Conservation (phyloP, 257 asterid genomes). For the Jacaranda mimosifolia region DNA sequence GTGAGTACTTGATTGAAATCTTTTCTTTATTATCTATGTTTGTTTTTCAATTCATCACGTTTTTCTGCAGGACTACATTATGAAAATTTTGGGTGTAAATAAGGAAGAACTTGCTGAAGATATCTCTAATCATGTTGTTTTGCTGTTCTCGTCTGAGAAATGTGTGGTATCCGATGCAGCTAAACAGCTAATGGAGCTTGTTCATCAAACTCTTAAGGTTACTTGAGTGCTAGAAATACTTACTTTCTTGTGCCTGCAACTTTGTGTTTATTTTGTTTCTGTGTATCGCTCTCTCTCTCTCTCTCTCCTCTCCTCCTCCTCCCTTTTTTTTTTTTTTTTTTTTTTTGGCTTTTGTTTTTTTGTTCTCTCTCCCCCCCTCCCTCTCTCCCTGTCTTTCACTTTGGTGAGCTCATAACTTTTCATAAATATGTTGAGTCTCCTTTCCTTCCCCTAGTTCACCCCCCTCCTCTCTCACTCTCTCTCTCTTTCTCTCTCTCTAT, state of each 20-base stretch:
- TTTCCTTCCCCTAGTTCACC: too few relatives aligned
- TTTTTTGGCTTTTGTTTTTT: too few relatives aligned
- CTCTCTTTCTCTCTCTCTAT: too few relatives aligned
- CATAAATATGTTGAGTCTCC: too few relatives aligned
- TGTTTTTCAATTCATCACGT: slow-evolving; percentile 11
- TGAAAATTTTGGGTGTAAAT: slow-evolving; percentile 44
- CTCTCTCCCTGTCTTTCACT: too few relatives aligned
- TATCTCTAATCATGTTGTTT: slow-evolving; percentile 51
- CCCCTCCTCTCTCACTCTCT: too few relatives aligned
- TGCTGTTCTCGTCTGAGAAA: slow-evolving; percentile 85
- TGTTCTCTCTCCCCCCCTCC: too few relatives aligned
- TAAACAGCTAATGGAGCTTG: slow-evolving; percentile 79
- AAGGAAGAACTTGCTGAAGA: slow-evolving; percentile 51
- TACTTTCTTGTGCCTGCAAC: not conserved
- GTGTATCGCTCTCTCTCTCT: too few relatives aligned
- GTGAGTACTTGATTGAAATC: slow-evolving; percentile 55
- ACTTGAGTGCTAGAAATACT: slow-evolving; percentile 30
- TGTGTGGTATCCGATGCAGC: slow-evolving; percentile 87
- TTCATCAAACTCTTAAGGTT: slow-evolving; percentile 89
- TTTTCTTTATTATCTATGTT: slow-evolving; percentile 19
- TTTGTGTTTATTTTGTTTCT: too few relatives aligned
- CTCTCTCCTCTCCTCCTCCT: too few relatives aligned
- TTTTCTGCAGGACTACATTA: slow-evolving; percentile 54
- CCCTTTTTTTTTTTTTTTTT: not conserved
- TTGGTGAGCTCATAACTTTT: not conserved